Conservation (phyloP, 2,329 filamentous ascomycete genomes). For the Lomentospora prolificans region DNA sequence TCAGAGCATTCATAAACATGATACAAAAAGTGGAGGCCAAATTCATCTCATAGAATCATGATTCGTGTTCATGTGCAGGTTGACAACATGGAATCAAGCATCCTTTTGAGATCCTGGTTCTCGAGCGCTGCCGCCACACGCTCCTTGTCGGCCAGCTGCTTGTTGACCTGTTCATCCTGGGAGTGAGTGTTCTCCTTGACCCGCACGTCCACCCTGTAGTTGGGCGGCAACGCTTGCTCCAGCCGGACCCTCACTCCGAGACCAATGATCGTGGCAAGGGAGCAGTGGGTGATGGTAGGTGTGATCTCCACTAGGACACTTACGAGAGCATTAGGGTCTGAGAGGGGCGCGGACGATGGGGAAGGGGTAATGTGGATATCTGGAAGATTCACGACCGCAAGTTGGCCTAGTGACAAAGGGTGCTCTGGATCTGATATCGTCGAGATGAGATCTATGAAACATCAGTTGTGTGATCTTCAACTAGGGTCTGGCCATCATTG, state of each 20-base stretch:
- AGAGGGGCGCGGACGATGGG: conserved; percentile 23
- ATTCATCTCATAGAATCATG: background rate
- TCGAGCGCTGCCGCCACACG: conserved; percentile 88
- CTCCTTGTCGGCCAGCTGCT: conserved; percentile 94
- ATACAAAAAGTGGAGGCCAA: too few species aligned
- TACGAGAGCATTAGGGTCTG: conserved; percentile 45
- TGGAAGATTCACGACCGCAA: conserved; percentile 91
- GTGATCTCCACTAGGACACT: conserved; percentile 82
- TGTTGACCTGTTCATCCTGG: conserved; percentile 91
- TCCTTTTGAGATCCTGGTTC: conserved; percentile 80
- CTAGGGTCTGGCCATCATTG: background rate
- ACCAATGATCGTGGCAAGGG: conserved; percentile 90
- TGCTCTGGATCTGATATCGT: conserved; percentile 96
- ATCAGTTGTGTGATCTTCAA: conserved; percentile 22
- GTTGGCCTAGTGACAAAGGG: conserved; percentile 81
- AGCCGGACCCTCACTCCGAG: conserved; percentile 84
- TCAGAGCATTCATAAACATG: too few species aligned
- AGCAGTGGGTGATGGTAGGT: conserved; percentile 94
- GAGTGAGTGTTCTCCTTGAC: conserved; percentile 96
- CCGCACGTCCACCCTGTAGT: conserved; percentile 83
- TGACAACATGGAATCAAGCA: conserved; percentile 88
- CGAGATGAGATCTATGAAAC: conserved; percentile 69
- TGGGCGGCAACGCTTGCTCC: conserved; percentile 81
- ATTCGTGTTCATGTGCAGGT: conserved; percentile 52
- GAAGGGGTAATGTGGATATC: conserved; percentile 64